These are phyloP conservation scores for Mrakia hoshinonis DNA, from an alignment of 768 basidiomycete species.

Conservation along the genomic window DNA sequence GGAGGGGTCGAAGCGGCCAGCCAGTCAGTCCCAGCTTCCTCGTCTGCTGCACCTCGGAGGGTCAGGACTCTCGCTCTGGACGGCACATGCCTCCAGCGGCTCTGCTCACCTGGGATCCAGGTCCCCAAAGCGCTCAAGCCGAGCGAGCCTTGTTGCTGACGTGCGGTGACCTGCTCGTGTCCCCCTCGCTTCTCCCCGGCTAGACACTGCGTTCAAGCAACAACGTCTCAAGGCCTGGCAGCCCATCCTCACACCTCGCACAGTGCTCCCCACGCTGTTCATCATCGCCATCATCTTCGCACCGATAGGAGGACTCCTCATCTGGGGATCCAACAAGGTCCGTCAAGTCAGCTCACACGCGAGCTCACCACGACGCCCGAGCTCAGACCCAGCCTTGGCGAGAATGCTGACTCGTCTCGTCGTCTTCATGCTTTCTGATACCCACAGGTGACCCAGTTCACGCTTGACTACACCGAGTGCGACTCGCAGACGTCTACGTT, in stretches of 20 bases:
- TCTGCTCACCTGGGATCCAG: no score
- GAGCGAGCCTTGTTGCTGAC: not conserved
- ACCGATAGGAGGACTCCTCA: conserved; percentile 85
- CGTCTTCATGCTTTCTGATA: conserved; percentile 34
- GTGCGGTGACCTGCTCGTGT: not conserved
- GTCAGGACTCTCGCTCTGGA: no score
- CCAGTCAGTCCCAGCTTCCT: conserved; percentile 39
- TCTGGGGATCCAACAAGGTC: conserved; percentile 75
- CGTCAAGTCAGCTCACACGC: conserved; percentile 30
- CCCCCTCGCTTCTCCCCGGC: conserved; percentile 23
- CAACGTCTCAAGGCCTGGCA: conserved; percentile 99
- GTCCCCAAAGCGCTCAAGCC: no score
- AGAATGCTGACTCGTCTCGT: not conserved
- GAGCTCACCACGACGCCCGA: not conserved
- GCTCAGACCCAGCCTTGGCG: no score
- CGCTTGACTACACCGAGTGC: conserved; percentile 90
- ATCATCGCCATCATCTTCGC: conserved; percentile 90
- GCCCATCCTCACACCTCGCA: conserved; percentile 95
- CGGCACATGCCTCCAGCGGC: no score
- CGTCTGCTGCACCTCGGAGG: no score
- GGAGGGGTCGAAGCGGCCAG: conserved; percentile 41
- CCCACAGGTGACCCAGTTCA: conserved; percentile 75
- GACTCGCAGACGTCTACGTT: conserved; percentile 56
- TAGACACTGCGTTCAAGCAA: conserved; percentile 98
- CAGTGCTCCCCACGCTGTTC: conserved; percentile 91